Base-by-base conservation (phyloP, 345 rosid genomes). In the Conringia planisiliqua region DNA sequence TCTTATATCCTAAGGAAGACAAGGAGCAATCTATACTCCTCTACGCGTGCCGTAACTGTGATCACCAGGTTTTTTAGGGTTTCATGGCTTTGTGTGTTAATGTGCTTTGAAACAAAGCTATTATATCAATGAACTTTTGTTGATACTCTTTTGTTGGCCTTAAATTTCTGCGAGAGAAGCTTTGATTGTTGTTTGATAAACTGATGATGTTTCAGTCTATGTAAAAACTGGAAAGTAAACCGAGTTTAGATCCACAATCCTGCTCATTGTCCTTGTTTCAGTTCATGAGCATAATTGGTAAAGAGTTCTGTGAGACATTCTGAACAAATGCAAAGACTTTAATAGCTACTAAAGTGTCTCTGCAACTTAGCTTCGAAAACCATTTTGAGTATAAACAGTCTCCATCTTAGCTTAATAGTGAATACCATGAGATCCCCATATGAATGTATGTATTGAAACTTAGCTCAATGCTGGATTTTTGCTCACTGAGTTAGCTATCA, bases 31-130 rank as follows among this genome's bases (percentile, higher is more conserved):
- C 84, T 66, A 79, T 85, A 30, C 90, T 89, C 24, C 87, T 89
- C 70, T 89, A 83, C 68, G 92, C 97, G 36, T 91, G 95, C 76
- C 97, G 90, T 67, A 91, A 87, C 64, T 91, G 97, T 75, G 94
- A 91, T 76, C 92, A 89, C 75, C 96, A 90, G 90, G 96, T 86
- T 38, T 22, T 22, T 66, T 73, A 73, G 72, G 81, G 78, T 78
- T 78, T 22, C 9, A 1, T 50, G 17, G 61, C 32, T 17, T 20
- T 36, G 18, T 60, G 32, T 63, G 44, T 46, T 60, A n/a, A 1
- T 56, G 22, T 33, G 36, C 10, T 40, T 13, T 62, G 29, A 36
- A 8, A 24, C 46, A 11, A 47, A 50, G 18, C 10, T 10, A 6
- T 47, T 36, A 24, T 14, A 30, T 20, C 57, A 6, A 0, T 4